Base-by-base conservation (phyloP, 371 early-diverging fungal genomes). In the Apophysomyces elegans region DNA sequence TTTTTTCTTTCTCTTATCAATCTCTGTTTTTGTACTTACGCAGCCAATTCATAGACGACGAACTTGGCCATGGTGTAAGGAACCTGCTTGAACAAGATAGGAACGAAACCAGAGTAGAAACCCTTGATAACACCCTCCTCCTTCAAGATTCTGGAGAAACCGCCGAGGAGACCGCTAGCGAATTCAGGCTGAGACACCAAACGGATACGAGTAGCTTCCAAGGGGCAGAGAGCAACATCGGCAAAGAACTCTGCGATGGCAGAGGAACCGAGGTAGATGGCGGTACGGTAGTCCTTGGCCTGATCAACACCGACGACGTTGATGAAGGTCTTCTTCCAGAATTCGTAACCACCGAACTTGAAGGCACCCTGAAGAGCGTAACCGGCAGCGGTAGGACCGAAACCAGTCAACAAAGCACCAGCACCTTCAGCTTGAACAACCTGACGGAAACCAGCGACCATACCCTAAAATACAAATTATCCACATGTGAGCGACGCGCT, bases 51-150 rank as follows among this genome's bases (percentile, higher is more conserved):
- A 75, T 90, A 95, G 69, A 90, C 89, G 70, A 91, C 94, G 77
- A 96, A 97, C 86, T 96, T 96, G 76, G 94, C 94, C 89, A 97
- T 94, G 64, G 97, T 97, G 85, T 97, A 97, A 44, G 96, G 96
- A 61, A 96, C 88, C 80, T 96, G 95, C 67, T 92, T 86, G 68
- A 87, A 75, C 90, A 92, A 90, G 65, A 95, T 87, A 26, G 95
- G 95, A 14, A 85, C 81, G 47, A 95, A 74, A 18, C 91, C 91
- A 65, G 84, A 85, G 76, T 88, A 91, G 72, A 91, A 90, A 0
- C 93, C 89, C 70, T 77, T 79, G 54, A 86, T 44, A 11, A 66
- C 70, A 63, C 92, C 93, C 67, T 89, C 87, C 47, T 38, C 93
- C 91, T 71, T 88, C 89, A 59, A 67, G 65, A 87, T 63, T 56